Base-by-base conservation (phyloP, 2,329 filamentous ascomycete genomes). In the Mycosphaerella sp. region DNA sequence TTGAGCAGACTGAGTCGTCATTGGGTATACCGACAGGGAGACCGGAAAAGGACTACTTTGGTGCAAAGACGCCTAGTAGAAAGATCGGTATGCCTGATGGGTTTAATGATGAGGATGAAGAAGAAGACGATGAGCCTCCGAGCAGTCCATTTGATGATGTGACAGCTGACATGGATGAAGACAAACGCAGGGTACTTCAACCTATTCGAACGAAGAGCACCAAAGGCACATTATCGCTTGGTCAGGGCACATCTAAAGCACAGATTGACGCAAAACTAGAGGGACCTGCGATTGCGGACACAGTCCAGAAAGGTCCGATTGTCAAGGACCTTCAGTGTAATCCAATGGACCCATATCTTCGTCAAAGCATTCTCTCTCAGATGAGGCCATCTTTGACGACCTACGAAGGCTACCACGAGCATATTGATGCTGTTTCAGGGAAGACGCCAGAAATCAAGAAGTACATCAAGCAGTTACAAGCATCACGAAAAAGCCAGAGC, bases 1-100 rank as follows among this genome's bases (percentile, higher is more conserved):
- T 93, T 1, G 93, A 98, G 69, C 84, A 89, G 62, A 98, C 93
- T 0, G 93, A 98, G 70, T 86, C 84, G 9, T 96, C 90, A 0
- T 72, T 97, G 4, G 85, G 85, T 32, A 71, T 85, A 37, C 79
- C 80, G 4, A 82, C 79, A 25, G 77, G 80, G 46, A 71, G 76
- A 58, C 66, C 75, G 49, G 75, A 62, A 34, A 79, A 79, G 67
- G 78, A 78, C 58, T 79, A 79, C 68, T 74, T 82, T 62, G 78
- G 49, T 6, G 78, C 81, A 43, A 95, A 93, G 70, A 94, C 89
- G 4, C 89, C 89, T 13, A 89, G 82, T 60, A 85, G 84, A 61
- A 78, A 71, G 17, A 70, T 66, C 47, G 63, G 56, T 41, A 70
- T 73, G 39, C 64, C 72, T 27, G 69, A 72, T 44, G 47, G 49